Evolutionary conservation across 2,329 filamentous ascomycete species (phyloP).

Genomic region (Aspergillus clavatus): DNA sequence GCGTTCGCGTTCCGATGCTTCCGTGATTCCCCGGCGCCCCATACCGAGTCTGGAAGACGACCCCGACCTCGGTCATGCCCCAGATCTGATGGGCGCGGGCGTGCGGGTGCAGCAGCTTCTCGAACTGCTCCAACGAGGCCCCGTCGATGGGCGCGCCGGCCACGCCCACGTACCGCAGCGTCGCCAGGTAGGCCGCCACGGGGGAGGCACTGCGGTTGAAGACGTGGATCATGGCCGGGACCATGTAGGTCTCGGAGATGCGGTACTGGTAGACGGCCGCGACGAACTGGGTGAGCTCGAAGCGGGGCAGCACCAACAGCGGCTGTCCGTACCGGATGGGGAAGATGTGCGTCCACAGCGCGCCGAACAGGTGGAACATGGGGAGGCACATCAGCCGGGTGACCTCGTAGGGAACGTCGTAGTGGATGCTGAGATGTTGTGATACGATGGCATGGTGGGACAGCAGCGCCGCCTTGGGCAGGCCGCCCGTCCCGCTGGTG

Average conservation of each 20-base stretch:
- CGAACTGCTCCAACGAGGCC: conserved; percentile 38
- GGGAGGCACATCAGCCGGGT: conserved; percentile 47
- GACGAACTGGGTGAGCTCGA: conserved; percentile 39
- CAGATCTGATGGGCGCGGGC: conserved; percentile 47
- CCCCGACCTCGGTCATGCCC: conserved; percentile 54
- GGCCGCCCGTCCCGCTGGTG: conserved; percentile 56
- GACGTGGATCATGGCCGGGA: conserved; percentile 43
- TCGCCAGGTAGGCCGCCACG: conserved; percentile 30
- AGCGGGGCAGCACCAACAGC: conserved; percentile 47
- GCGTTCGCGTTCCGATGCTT: conserved; percentile 45
- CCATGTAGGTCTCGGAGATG: conserved; percentile 48
- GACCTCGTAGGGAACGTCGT: conserved; percentile 37
- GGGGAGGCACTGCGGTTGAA: conserved; percentile 28
- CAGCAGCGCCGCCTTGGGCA: conserved; percentile 57
- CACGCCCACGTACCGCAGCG: conserved; percentile 43
- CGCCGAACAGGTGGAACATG: conserved; percentile 52
- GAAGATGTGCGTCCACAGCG: conserved; percentile 44
- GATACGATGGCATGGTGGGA: conserved; percentile 56
- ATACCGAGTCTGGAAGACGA: conserved; percentile 39
- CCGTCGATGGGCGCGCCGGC: conserved; percentile 49
- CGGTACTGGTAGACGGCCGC: conserved; percentile 37
- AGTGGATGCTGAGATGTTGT: conserved; percentile 43
- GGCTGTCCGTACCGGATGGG: conserved; percentile 44
- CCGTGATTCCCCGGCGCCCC: conserved; percentile 40
- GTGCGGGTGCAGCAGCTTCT: conserved; percentile 36